phyloP scores from a whole-genome alignment of 176 grass and related monocot genomes.

The Lolium rigidum region DNA sequence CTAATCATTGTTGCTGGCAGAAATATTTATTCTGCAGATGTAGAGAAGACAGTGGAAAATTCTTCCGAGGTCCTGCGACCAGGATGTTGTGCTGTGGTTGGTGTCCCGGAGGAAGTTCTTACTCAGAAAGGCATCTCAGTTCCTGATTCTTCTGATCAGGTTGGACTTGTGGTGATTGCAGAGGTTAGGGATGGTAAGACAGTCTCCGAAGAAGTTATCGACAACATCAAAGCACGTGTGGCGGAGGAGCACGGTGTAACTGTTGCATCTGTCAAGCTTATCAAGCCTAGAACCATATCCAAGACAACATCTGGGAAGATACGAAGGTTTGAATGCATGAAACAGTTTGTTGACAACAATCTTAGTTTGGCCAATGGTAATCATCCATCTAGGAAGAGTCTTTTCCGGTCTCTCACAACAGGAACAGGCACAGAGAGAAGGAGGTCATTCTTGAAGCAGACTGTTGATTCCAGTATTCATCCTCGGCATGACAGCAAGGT shows the following conservation, averaged over 20 bases:
- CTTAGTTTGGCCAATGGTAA: constrained; percentile 50
- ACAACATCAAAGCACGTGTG: constrained; percentile 62
- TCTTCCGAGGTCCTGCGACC: constrained; percentile 64
- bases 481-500: constrained; percentile 41
- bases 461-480: constrained; percentile 4
- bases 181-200: constrained; percentile 70
- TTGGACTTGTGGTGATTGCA: constrained; percentile 78
- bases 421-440: constrained; percentile 49
- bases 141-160: constrained; percentile 71
- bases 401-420: constrained; percentile 74
- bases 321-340: constrained; percentile 74
- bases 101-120: constrained; percentile 69
- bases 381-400: constrained; percentile 41
- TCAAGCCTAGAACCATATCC: constrained; percentile 77
- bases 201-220: constrained; percentile 49
- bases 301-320: constrained; percentile 87
- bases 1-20: constrained; percentile 79
- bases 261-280: constrained; percentile 70
- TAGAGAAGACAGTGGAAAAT: constrained; percentile 79
- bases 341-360: constrained; percentile 65
- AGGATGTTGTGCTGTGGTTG: constrained; percentile 76
- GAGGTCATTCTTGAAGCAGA: constrained; percentile 37
- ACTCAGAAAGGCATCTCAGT: constrained; percentile 61
- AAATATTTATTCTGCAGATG: constrained; percentile 79
- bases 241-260: constrained; percentile 73